phyloP scores from a whole-genome alignment of 345 rosid species.

The Firmiana major region DNA sequence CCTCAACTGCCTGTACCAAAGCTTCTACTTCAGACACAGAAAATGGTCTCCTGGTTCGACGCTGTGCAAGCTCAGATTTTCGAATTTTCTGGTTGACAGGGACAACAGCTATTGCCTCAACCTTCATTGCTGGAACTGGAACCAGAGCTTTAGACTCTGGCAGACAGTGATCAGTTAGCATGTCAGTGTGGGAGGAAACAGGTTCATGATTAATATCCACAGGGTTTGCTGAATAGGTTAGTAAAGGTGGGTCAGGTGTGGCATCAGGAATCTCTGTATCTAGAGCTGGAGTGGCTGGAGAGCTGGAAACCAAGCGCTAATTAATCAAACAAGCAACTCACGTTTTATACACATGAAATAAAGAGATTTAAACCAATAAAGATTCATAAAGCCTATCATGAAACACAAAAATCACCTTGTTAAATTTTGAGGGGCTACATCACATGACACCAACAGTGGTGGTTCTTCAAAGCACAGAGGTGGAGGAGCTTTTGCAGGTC shows the following conservation, averaged over 20 bases:
- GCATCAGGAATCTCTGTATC: conserved; percentile 37
- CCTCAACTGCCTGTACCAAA: conserved; percentile 83
- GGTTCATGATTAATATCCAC: conserved; percentile 40
- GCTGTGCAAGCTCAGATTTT: conserved; percentile 76
- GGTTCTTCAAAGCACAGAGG: conserved; percentile 44
- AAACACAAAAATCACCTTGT: conserved; percentile 41
- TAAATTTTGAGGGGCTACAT: conserved; percentile 24
- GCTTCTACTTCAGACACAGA: conserved; percentile 96
- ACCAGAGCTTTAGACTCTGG: conserved; percentile 71
- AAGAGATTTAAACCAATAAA: neutral
- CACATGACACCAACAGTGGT: conserved; percentile 31
- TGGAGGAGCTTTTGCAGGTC: conserved; percentile 28
- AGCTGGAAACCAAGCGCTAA: conserved; percentile 40
- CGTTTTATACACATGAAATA: neutral
- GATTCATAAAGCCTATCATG: neutral
- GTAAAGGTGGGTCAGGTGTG: conserved; percentile 27
- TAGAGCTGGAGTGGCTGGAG: conserved; percentile 31
- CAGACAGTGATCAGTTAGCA: conserved; percentile 40
- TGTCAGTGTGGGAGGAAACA: conserved; percentile 35
- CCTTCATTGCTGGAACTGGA: conserved; percentile 46
- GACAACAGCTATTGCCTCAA: conserved; percentile 59
- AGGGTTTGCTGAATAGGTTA: conserved; percentile 25
- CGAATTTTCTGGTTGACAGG: conserved; percentile 61
- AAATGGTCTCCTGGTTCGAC: conserved; percentile 96
- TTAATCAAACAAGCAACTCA: conserved; percentile 3